phyloP scores from a whole-genome alignment of 495 filamentous ascomycete genomes.

The Aspergillus cavernicola region DNA sequence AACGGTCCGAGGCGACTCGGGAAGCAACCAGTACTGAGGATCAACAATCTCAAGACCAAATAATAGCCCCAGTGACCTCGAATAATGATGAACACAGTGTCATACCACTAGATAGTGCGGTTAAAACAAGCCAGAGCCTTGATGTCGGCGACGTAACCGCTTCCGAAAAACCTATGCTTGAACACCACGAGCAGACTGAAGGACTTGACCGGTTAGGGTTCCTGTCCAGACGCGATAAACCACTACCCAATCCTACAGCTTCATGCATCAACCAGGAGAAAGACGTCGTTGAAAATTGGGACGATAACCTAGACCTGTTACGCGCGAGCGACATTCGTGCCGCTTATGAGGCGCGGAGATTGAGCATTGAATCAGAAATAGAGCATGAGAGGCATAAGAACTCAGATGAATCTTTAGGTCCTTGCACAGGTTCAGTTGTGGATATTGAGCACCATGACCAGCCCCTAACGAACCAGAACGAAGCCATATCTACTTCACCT shows the following conservation, averaged over 20 bases:
- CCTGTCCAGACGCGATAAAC: background rate
- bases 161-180: background rate
- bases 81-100: background rate
- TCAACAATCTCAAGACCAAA: background rate
- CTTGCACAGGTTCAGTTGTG: background rate
- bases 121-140: background rate
- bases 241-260: background rate
- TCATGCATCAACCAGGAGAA: background rate
- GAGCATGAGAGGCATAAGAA: background rate
- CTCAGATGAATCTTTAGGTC: background rate
- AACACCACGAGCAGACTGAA: background rate
- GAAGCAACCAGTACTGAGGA: background rate
- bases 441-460: background rate
- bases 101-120: background rate
- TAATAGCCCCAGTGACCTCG: background rate
- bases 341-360: conserved; percentile 29
- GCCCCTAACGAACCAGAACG: background rate
- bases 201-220: background rate
- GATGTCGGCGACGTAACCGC: background rate
- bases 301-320: conserved; percentile 42
- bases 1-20: background rate
- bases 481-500: background rate
- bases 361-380: conserved; percentile 22
- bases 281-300: background rate
- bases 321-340: conserved; percentile 49